These are phyloP conservation scores for Erysimum pusillum DNA, from an alignment of 441 rosid species.

Conservation along the genomic window DNA sequence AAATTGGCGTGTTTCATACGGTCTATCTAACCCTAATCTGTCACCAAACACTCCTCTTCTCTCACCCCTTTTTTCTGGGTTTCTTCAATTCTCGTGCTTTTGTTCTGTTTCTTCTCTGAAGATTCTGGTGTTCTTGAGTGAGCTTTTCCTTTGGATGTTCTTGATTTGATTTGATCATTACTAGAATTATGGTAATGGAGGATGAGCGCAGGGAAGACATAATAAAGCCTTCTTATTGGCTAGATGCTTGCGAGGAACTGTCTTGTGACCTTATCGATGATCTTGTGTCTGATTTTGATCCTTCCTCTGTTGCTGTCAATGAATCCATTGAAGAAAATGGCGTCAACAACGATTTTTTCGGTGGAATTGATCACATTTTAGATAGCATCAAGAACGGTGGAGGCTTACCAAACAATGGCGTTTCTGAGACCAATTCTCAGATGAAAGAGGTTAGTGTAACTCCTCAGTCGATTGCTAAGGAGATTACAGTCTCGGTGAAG, in stretches of 20 bases:
- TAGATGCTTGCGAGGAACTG: constrained; percentile 89
- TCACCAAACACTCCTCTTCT: constrained; percentile 37
- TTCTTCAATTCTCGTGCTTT: constrained; percentile 17
- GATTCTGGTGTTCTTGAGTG: constrained; percentile 21
- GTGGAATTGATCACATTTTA: constrained; percentile 94
- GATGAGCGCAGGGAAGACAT: constrained; percentile 56
- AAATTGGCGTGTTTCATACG: constrained; percentile 80
- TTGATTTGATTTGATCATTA: constrained; percentile 30
- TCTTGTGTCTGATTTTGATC: constrained; percentile 71
- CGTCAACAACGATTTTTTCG: constrained; percentile 78
- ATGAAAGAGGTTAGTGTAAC: constrained; percentile 37
- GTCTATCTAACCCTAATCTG: constrained; percentile 79
- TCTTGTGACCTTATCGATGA: constrained; percentile 76
- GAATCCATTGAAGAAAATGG: constrained; percentile 55
- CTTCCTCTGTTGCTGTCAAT: constrained; percentile 55
- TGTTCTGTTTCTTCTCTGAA: constrained; percentile 9
- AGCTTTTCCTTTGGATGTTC: not conserved
- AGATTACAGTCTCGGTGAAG: constrained; percentile 47
- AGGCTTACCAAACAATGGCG: constrained; percentile 63
- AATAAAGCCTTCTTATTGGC: constrained; percentile 78
- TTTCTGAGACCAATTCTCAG: constrained; percentile 40
- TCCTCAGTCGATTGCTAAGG: constrained; percentile 43
- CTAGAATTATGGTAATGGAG: constrained; percentile 55
- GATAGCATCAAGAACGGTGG: constrained; percentile 86
- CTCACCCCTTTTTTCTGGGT: constrained; percentile 31